phyloP scores from a whole-genome alignment of 169 alveolate species.

The Eimeria acervulina region DNA sequence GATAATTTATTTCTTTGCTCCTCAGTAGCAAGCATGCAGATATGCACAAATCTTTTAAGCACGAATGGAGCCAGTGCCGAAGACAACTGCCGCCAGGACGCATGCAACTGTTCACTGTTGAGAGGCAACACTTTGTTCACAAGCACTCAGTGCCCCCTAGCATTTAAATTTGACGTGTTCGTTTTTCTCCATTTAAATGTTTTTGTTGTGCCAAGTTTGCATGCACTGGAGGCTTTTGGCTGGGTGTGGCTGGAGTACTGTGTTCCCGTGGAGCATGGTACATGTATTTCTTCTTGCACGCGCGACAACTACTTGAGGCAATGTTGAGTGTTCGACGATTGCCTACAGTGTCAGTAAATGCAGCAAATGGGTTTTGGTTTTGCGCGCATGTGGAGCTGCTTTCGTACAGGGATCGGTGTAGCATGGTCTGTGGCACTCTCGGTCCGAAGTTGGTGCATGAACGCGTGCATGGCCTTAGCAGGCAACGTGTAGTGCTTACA shows the following conservation, averaged over 20 bases:
- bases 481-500: too few relatives aligned
- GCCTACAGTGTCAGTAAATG: background rate
- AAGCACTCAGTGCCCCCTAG: background rate
- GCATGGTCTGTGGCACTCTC: too few relatives aligned
- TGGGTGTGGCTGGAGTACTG: background rate
- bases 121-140: background rate
- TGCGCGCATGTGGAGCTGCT: background rate
- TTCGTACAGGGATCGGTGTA: too few relatives aligned
- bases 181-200: background rate
- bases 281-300: background rate
- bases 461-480: too few relatives aligned
- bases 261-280: background rate
- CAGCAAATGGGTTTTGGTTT: background rate
- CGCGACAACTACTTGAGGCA: background rate
- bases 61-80: background rate
- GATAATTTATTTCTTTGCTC: background rate
- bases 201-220: background rate
- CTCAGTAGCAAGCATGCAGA: background rate
- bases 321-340: too few relatives aligned
- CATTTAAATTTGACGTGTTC: background rate
- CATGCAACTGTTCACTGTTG: constrained; percentile 8
- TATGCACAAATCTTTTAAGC: background rate
- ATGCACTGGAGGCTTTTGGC: background rate
- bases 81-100: background rate
- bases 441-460: too few relatives aligned